Evolutionary conservation across 257 asterid species (phyloP).

Genomic region (Nicotiana attenuata): DNA sequence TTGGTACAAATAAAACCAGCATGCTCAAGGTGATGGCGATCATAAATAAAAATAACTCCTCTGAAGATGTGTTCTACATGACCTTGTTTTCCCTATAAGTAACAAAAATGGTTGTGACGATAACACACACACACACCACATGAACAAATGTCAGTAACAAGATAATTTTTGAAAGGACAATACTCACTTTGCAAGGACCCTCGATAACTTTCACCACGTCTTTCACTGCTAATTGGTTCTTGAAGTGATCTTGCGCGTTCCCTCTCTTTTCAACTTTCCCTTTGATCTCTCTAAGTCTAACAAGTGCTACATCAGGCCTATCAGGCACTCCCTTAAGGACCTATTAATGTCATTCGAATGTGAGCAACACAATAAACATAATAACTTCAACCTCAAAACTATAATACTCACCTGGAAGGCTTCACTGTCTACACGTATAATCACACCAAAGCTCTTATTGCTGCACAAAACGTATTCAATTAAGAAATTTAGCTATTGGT

Average conservation of each 20-base stretch:
- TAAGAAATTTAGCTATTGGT: background rate
- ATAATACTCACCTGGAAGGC: constrained; percentile 67
- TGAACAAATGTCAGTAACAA: background rate
- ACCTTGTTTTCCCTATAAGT: constrained; percentile 78
- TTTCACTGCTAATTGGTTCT: constrained; percentile 71
- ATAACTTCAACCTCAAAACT: background rate
- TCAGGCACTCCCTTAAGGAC: constrained; percentile 94
- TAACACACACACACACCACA: constrained; percentile 9
- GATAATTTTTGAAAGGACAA: background rate
- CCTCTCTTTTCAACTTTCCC: constrained; percentile 69
- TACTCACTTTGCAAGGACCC: constrained; percentile 80
- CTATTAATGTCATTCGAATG: constrained; percentile 34
- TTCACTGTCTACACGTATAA: constrained; percentile 93
- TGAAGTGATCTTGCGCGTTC: constrained; percentile 60
- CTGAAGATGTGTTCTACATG: constrained; percentile 77
- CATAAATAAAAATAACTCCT: constrained; percentile 74
- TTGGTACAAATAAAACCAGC: constrained; percentile 94
- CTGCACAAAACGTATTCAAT: constrained; percentile 36
- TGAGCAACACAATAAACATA: constrained; percentile 16
- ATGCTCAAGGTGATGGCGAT: constrained; percentile 95
- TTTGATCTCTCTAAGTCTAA: constrained; percentile 83
- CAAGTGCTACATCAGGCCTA: constrained; percentile 87
- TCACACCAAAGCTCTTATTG: constrained; percentile 85
- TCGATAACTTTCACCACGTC: constrained; percentile 83
- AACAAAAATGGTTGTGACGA: constrained; percentile 5